Conservation (phyloP, 164 flowering plant species). For the Magnolia kwangsiensis region DNA sequence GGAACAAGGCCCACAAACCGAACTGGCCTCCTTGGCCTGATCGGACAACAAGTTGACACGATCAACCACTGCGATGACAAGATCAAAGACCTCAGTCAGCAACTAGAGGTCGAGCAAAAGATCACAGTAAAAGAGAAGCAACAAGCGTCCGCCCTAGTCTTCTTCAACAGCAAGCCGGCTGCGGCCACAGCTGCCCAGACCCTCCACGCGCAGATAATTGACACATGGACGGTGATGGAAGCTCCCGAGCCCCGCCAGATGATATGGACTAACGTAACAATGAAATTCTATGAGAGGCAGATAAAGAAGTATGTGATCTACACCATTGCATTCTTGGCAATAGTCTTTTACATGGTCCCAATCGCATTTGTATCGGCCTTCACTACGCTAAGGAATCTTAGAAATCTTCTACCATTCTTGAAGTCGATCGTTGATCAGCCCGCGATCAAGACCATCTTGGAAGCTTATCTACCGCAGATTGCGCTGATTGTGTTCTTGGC, state of each 20-base stretch:
- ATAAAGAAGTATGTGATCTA: constrained; percentile 59
- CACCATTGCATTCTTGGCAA: constrained; percentile 54
- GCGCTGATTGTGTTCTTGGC: constrained; percentile 79
- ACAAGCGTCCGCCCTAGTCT: constrained; percentile 57
- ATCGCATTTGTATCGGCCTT: constrained; percentile 76
- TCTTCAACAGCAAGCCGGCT: constrained; percentile 60
- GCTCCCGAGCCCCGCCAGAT: constrained; percentile 86
- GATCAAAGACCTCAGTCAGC: constrained; percentile 53
- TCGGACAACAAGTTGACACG: constrained; percentile 69
- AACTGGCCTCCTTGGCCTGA: constrained; percentile 71
- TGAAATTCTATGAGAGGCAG: constrained; percentile 54
- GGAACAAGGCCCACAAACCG: constrained; percentile 60
- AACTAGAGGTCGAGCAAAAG: constrained; percentile 78
- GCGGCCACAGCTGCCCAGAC: constrained; percentile 80
- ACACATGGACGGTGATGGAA: constrained; percentile 70
- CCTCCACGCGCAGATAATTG: constrained; percentile 61
- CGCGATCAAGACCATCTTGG: constrained; percentile 60
- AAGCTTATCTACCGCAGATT: constrained; percentile 90
- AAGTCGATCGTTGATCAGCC: constrained; percentile 48
- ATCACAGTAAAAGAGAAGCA: constrained; percentile 71
- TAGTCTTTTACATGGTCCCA: constrained; percentile 87
- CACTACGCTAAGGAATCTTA: constrained; percentile 68
- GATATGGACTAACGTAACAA: constrained; percentile 63
- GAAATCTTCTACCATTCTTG: constrained; percentile 65
- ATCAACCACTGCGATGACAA: constrained; percentile 68